Evolutionary conservation across 208 protist genomes (phyloP), one percentile per base, ranked within the genome.

Genomic region (Acanthamoeba royreba): DNA sequence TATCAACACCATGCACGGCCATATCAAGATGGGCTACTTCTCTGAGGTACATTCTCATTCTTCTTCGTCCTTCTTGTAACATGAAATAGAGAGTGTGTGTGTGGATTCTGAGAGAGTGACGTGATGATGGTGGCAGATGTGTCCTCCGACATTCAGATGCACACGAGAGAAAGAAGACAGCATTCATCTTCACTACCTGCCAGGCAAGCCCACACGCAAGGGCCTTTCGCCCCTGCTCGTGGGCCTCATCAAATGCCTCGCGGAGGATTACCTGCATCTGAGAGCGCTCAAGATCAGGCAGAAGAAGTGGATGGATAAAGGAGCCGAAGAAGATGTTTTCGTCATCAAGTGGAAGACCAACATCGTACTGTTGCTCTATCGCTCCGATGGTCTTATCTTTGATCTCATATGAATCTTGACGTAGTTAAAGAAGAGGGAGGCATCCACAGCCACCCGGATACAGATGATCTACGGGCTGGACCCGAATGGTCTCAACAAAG

Each of bases 1-100:
- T 42, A 92, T 92, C 66, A 92, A 92, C 66, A 72, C 61, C 88
- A 92, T 92, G 88, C 88, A 92, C 45, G 88, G 88, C 22, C 53
- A 90, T 35, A 72, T 90, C 45, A 90, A 90, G 31, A 5, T 90
- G 19, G 83, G 53, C 49, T 90, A 90, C 52, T 90, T 90, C 40
- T 72, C 83, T 25, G 83, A 90, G 83, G 83, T 90, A 28, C 2
- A 22, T 77, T 17, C 40, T 45, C 28, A 38, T 38, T 53, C 35
- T 66, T 38, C 2, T 77, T 5, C 49, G 2, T 43, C 46, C 43
- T 33, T 40, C 45, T 61, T 87, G 13, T 47, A 46, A 4, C n/a
- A 47, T 79, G 4, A 47, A 1, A 28, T 46, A 79, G 46, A 55
- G 13, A 9, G 13, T 19, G 9, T 55, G 13, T 55, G 19, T 9